Conservation (phyloP, 2,329 filamentous ascomycete species). For the Venturia nashicola region DNA sequence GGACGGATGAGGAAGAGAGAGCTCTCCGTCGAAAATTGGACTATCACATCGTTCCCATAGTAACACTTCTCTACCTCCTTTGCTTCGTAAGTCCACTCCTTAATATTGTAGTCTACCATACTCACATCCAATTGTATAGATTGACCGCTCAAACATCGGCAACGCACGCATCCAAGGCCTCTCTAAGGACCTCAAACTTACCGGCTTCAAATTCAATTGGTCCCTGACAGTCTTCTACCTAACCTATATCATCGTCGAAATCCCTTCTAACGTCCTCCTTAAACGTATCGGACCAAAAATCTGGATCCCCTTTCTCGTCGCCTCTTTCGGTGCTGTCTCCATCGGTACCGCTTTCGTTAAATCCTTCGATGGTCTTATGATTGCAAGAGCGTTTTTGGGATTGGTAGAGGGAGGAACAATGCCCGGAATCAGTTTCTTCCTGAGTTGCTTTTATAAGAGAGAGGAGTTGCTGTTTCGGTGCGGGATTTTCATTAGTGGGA, state of each 20-base stretch:
- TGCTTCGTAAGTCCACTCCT: slow-evolving; percentile 47
- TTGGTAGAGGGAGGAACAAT: slow-evolving; percentile 46
- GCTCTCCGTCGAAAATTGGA: slow-evolving; percentile 66
- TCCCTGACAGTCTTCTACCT: slow-evolving; percentile 48
- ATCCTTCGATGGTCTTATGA: slow-evolving; percentile 35
- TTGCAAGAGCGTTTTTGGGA: slow-evolving; percentile 37
- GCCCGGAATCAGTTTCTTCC: slow-evolving; percentile 45
- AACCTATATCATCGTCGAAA: slow-evolving; percentile 42
- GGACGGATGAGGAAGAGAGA: slow-evolving; percentile 59
- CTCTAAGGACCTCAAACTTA: slow-evolving; percentile 34
- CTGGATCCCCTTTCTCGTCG: slow-evolving; percentile 41
- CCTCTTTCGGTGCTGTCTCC: slow-evolving; percentile 43
- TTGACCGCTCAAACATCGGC: slow-evolving; percentile 30
- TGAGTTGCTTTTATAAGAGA: slow-evolving; percentile 44
- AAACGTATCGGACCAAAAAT: slow-evolving; percentile 41
- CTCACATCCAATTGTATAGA: not conserved
- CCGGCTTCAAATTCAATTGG: slow-evolving; percentile 43
- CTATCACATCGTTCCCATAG: slow-evolving; percentile 61
- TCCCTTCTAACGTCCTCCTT: slow-evolving; percentile 43
- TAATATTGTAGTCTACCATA: no score
- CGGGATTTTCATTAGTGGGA: slow-evolving; percentile 43
- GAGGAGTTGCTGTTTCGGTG: slow-evolving; percentile 43
- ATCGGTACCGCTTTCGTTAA: slow-evolving; percentile 42
- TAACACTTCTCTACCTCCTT: slow-evolving; percentile 72
- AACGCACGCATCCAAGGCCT: slow-evolving; percentile 46